These are phyloP conservation scores for Colletotrichum karsti DNA, from an alignment of 2,329 filamentous ascomycete species.

Conservation along the genomic window DNA sequence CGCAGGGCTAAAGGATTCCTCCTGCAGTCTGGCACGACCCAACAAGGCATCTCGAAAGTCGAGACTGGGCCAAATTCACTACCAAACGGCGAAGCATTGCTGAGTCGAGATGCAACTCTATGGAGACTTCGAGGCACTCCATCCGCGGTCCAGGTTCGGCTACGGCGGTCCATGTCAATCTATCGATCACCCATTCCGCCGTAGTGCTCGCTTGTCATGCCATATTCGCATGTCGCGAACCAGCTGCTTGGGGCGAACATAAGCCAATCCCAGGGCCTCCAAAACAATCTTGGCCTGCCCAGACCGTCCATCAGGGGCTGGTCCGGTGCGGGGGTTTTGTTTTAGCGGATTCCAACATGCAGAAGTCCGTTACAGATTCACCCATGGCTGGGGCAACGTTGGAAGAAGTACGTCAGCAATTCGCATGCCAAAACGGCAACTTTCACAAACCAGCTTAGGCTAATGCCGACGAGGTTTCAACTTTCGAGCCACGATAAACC, in stretches of 20 bases:
- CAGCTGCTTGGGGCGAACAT: slow-evolving; percentile 14
- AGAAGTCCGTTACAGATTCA: slow-evolving; percentile 16
- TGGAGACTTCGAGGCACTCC: neutral
- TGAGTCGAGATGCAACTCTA: neutral
- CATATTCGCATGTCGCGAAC: slow-evolving; percentile 1
- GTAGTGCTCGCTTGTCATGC: neutral
- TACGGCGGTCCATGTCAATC: neutral
- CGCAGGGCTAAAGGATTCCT: neutral
- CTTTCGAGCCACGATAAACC: neutral
- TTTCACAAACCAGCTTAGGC: neutral
- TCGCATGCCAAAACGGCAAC: neutral
- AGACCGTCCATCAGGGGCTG: slow-evolving; percentile 9
- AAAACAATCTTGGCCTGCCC: slow-evolving; percentile 3
- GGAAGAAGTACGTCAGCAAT: slow-evolving; percentile 6
- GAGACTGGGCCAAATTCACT: neutral
- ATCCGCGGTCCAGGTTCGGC: neutral
- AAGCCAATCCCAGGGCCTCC: neutral
- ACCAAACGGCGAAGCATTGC: neutral
- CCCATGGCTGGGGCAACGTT: neutral
- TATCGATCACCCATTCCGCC: neutral
- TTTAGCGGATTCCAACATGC: slow-evolving; percentile 20
- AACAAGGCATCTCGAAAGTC: neutral
- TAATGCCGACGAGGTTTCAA: neutral
- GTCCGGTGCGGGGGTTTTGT: slow-evolving; percentile 20
- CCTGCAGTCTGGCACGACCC: slow-evolving; percentile 2